These are phyloP conservation scores for Lasiodiplodia sp. DNA, from an alignment of 2,329 filamentous ascomycete species.

Conservation along the genomic window DNA sequence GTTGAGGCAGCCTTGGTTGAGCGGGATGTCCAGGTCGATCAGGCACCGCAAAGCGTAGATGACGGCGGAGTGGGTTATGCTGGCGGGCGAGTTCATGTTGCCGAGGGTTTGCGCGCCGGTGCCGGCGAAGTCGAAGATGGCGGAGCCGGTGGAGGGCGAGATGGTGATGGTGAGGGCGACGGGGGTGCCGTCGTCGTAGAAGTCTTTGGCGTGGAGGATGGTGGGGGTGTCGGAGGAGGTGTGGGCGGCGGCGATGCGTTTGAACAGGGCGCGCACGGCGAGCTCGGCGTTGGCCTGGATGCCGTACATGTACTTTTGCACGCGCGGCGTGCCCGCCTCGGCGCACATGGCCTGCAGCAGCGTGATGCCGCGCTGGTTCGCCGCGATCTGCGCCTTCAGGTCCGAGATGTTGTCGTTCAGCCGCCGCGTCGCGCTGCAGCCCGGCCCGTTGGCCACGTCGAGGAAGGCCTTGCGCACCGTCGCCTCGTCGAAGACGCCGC, in stretches of 20 bases:
- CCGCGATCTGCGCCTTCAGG: conserved; percentile 46
- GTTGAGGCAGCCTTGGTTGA: conserved; percentile 50
- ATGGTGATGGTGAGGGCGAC: conserved; percentile 46
- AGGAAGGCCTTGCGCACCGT: conserved; percentile 40
- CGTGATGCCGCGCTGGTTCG: conserved; percentile 45
- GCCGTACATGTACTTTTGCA: conserved; percentile 52
- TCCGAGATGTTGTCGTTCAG: conserved; percentile 46
- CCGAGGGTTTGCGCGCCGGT: conserved; percentile 47
- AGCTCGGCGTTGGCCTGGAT: conserved; percentile 48
- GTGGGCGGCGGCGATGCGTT: conserved; percentile 59
- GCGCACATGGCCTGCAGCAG: conserved; percentile 47
- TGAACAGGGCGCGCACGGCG: conserved; percentile 82
- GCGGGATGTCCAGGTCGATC: conserved; percentile 46
- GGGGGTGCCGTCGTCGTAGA: conserved; percentile 49
- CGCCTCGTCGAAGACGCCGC: conserved; percentile 47
- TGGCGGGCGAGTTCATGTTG: conserved; percentile 47
- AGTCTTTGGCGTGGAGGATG: conserved; percentile 39
- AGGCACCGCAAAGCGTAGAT: conserved; percentile 51
- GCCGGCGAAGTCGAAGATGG: conserved; percentile 49
- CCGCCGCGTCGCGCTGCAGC: conserved; percentile 43
- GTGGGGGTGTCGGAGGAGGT: neutral
- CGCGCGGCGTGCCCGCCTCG: conserved; percentile 44
- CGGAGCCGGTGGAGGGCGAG: conserved; percentile 41
- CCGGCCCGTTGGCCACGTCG: conserved; percentile 39
- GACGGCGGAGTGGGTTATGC: conserved; percentile 49